Conservation (phyloP, 2,329 filamentous ascomycete genomes). For the Penicillium psychrosexuale region DNA sequence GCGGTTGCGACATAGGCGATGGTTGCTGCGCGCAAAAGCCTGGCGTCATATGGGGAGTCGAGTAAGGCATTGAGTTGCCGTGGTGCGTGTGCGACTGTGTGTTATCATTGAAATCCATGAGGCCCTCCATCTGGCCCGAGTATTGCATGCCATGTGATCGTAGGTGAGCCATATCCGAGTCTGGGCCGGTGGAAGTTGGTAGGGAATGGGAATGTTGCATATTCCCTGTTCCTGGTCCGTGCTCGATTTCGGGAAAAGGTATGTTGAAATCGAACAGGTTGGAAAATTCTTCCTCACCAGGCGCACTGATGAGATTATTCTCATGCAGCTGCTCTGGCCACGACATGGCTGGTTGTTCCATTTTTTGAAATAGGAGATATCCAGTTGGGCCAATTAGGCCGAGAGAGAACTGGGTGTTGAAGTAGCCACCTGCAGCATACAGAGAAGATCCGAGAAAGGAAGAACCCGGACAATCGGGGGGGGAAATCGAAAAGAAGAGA, state of each 20-base stretch:
- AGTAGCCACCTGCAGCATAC: not conserved
- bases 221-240: constrained; percentile 37
- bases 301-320: constrained; percentile 38
- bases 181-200: constrained; percentile 30
- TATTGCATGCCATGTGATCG: constrained; percentile 28
- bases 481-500: not conserved
- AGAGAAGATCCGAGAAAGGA: not conserved
- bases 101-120: constrained; percentile 34
- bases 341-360: constrained; percentile 40
- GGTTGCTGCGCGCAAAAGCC: constrained; percentile 35
- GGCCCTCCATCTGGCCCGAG: constrained; percentile 34
- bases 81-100: constrained; percentile 4
- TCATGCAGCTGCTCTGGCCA: constrained; percentile 43
- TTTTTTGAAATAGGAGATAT: constrained; percentile 12
- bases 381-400: not conserved
- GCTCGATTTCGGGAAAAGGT: constrained; percentile 45
- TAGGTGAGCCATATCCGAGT: constrained; percentile 28
- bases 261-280: constrained; percentile 50
- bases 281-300: constrained; percentile 48
- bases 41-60: constrained; percentile 31
- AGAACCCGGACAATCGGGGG: not conserved
- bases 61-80: constrained; percentile 27
- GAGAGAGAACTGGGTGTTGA: not conserved
- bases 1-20: constrained; percentile 24
- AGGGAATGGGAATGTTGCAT: constrained; percentile 33